Base-by-base conservation (phyloP, 2,329 filamentous ascomycete species). In the Neofusicoccum sp. region DNA sequence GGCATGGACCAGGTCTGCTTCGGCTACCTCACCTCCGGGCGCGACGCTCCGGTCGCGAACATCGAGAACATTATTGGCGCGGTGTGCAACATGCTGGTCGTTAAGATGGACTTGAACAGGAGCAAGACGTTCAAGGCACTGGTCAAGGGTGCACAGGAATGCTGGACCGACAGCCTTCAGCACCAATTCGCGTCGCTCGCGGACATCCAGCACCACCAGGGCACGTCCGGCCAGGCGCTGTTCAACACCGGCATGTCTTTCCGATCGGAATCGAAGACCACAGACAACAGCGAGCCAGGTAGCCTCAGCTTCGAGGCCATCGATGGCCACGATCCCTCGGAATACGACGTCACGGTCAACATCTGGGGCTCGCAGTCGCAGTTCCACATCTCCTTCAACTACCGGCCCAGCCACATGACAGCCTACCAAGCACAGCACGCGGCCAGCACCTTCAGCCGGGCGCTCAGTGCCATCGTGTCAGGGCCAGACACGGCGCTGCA, bases 201-300 rank as follows among this genome's bases (percentile, higher is more conserved):
- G 51, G 64, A 68, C 30, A 71, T 73, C 31, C 61, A 65, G 14
- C 66, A 66, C 51, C 61, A 66, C 11, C 84, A 80, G 66, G 73
- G 76, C 1, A 81, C 84, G 61, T 78, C 80, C 3, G 74, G 79
- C 6, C 75, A 82, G 61, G 82, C 82, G 75, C 68, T 82, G 9
- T 80, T 81, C 69, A 81, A 82, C 60, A 80, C 79, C 11, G 78
- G 78, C 28, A 66, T 82, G 1, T 82, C 79, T 2, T 49, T 49
- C 47, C 47, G 47, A 14, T 49, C 47, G 30, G 16, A 3, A 78
- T 79, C 0, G 82, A 87, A 65, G 81, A 78, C 0, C 73, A 78
- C 0, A 78, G 79, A 83, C 64, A 72, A 83, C 38, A 75, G 77
- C 1, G 82, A 78, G 0, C 79, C 80, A 30, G 36, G 48, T 28